phyloP scores from a whole-genome alignment of 495 filamentous ascomycete species.

The Podospora fimiseda region DNA sequence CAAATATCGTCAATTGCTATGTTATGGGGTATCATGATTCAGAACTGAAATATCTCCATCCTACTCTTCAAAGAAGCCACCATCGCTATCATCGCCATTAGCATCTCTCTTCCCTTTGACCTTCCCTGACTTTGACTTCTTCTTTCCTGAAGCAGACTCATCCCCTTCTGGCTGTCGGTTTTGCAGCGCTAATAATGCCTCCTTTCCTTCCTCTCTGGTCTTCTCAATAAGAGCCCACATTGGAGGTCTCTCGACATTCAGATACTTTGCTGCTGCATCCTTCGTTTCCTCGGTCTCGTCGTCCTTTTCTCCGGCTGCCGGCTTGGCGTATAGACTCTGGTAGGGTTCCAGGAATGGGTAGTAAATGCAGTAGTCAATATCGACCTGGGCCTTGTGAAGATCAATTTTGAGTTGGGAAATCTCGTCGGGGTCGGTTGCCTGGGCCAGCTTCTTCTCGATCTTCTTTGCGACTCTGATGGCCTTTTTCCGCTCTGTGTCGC shows the following conservation, averaged over 20 bases:
- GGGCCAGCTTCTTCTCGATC: constrained; percentile 50
- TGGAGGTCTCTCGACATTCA: constrained; percentile 41
- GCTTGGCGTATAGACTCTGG: constrained; percentile 62
- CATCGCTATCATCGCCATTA: constrained; percentile 19
- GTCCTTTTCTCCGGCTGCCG: constrained; percentile 28
- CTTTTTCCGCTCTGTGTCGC: constrained; percentile 68
- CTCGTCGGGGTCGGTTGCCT: constrained; percentile 41
- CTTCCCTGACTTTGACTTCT: constrained; percentile 5
- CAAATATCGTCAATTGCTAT: too few species aligned
- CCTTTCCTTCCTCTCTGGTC: constrained; percentile 55
- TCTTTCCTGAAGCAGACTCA: background rate
- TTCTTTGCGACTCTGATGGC: constrained; percentile 64
- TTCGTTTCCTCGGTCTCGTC: constrained; percentile 21
- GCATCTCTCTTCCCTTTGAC: constrained; percentile 1
- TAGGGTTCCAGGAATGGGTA: constrained; percentile 77
- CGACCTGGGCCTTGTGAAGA: constrained; percentile 67
- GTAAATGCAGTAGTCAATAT: constrained; percentile 80
- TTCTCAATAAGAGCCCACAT: constrained; percentile 67
- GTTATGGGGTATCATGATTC: constrained; percentile 13
- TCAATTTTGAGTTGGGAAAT: constrained; percentile 45
- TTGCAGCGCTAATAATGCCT: constrained; percentile 46
- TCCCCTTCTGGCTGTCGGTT: constrained; percentile 28
- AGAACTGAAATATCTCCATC: background rate
- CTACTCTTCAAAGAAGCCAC: constrained; percentile 31
- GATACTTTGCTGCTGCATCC: constrained; percentile 27